Base-by-base conservation (phyloP, 169 alveolate genomes). In the Babesia sp. region DNA sequence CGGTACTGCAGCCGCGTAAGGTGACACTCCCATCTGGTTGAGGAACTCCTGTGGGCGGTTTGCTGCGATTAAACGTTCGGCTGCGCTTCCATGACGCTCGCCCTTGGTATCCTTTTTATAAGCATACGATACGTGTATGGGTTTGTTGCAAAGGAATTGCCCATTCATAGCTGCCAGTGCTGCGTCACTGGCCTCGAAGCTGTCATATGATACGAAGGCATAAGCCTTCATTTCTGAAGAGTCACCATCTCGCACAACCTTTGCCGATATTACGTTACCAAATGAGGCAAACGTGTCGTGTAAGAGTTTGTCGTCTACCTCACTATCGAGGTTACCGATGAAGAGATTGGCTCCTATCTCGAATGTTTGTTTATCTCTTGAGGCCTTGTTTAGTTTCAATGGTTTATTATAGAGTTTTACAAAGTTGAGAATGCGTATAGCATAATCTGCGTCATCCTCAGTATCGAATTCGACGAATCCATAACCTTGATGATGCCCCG, bases 341-440 rank as follows among this genome's bases (percentile, higher is more conserved):
- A 96, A 97, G 42, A 98, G 83, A 82, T 98, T 97, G 24, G 99
- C 99, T 34, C 99, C 99, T 0, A 94, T 83, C 90, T 97, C 99
- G 69, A 92, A 87, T 3, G 96, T 94, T 56, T 94, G 94, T 85
- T 96, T 95, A 87, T 98, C 99, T 73, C 96, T 93, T 14, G 99
- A 92, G 37, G 99, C 99, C 66, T 97, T 97, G 91, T 97, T 96
- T 34, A 96, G 97, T 61, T 98, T 94, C 24, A 98, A 90, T 20
- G 99, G 99, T 84, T 97, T 96, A 51, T 97, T 96, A 83, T 90
- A 98, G 60, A 98, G 91, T 88, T 97, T 97, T 26, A 97, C 94
- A 97, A 96, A 95, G 84, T 96, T 98, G 96, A 98, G 91, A 18
- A 98, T 93, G 81, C 95, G 96, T 44, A 96, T 94, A 11, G 99